These are phyloP conservation scores for Cladosporium velox DNA, from an alignment of 2,329 filamentous ascomycete genomes.

Conservation along the genomic window DNA sequence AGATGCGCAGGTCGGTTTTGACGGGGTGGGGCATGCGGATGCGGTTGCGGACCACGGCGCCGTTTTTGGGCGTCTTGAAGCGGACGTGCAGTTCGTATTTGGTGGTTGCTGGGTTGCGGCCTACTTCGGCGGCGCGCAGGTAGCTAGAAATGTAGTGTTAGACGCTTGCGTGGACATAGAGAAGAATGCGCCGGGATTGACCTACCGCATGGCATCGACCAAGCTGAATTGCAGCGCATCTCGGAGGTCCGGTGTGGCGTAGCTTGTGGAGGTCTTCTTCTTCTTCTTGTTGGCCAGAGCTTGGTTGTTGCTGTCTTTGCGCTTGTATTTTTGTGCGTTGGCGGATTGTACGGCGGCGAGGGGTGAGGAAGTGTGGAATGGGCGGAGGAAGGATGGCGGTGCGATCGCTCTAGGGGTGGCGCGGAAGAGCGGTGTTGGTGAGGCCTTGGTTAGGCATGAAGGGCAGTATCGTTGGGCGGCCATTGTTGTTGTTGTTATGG, in stretches of 20 bases:
- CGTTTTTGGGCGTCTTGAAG: slow-evolving; percentile 80
- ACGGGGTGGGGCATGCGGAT: slow-evolving; percentile 87
- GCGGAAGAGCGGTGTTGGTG: slow-evolving; percentile 23
- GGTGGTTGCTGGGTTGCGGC: slow-evolving; percentile 66
- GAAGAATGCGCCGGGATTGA: slow-evolving; percentile 23
- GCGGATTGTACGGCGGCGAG: slow-evolving; percentile 38
- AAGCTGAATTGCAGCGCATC: slow-evolving; percentile 74
- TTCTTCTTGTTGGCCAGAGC: slow-evolving; percentile 62
- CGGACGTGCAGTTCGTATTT: slow-evolving; percentile 92
- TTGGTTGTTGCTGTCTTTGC: slow-evolving; percentile 44
- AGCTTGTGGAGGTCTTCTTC: slow-evolving; percentile 67
- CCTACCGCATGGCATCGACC: slow-evolving; percentile 86
- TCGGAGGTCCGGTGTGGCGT: slow-evolving; percentile 63
- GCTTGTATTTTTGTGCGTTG: slow-evolving; percentile 44
- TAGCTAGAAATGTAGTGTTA: slow-evolving; percentile 59
- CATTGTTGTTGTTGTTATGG: slow-evolving; percentile 24
- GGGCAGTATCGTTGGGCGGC: slow-evolving; percentile 31
- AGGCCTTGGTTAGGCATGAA: slow-evolving; percentile 31
- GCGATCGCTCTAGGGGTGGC: slow-evolving; percentile 3
- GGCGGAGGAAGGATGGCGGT: slow-evolving; percentile 12
- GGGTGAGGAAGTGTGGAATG: slow-evolving; percentile 21
- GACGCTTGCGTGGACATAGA: slow-evolving; percentile 21
- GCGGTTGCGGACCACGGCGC: slow-evolving; percentile 82
- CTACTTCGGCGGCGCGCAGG: slow-evolving; percentile 89
- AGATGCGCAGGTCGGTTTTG: slow-evolving; percentile 83